These are phyloP conservation scores for Schizochytrium sp. DNA, from an alignment of 108 stramenopile species.

Conservation along the genomic window DNA sequence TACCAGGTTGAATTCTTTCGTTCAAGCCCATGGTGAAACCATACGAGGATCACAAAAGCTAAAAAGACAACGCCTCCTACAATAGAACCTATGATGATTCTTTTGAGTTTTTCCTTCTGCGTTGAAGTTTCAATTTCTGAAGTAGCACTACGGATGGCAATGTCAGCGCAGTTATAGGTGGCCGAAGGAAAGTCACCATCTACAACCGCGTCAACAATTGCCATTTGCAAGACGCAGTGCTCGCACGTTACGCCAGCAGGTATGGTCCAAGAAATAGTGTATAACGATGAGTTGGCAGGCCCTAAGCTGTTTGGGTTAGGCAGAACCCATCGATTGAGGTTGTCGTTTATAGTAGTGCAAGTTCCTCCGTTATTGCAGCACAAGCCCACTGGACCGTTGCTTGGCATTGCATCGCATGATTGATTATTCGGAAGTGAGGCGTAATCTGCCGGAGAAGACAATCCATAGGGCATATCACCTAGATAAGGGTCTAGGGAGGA, in stretches of 20 bases:
- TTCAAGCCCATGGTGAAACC: too few species aligned
- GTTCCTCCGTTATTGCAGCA: conserved; percentile 37
- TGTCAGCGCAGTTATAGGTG: conserved; percentile 95
- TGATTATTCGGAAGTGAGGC: neutral
- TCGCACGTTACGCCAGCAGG: neutral
- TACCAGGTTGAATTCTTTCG: too few species aligned
- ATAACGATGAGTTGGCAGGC: neutral
- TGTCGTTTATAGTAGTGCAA: neutral
- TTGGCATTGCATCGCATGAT: neutral
- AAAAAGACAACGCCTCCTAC: too few species aligned
- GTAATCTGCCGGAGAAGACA: conserved; percentile 27
- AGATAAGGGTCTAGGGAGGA: neutral
- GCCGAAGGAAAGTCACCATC: conserved; percentile 73
- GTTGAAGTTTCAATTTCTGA: conserved; percentile 92
- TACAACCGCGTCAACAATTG: neutral
- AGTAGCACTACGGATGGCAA: conserved; percentile 80
- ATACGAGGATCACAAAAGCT: too few species aligned
- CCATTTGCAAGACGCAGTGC: conserved; percentile 46
- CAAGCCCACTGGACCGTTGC: neutral
- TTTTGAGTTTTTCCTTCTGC: conserved; percentile 97
- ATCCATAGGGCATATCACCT: conserved; percentile 9
- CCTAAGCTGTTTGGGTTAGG: neutral
- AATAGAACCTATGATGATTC: conserved; percentile 74
- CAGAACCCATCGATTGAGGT: conserved; percentile 45
- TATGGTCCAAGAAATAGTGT: neutral